phyloP scores from a whole-genome alignment of 106 monocot genomes.

The Narthecium ossifragum region DNA sequence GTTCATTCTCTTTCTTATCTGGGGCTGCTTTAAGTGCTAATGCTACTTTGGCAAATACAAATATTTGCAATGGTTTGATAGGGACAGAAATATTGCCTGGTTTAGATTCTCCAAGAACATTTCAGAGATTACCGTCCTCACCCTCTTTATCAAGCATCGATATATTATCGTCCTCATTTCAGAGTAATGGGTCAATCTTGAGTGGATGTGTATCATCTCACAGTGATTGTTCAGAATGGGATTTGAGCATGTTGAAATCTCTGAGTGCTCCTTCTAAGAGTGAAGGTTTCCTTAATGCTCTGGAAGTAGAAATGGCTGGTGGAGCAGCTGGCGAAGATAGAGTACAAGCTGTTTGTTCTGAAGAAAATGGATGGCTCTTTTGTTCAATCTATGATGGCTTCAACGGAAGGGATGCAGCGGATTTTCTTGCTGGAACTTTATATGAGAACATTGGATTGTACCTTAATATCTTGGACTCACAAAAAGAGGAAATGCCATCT shows the following conservation, averaged over 20 bases:
- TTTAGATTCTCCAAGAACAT: constrained; percentile 16
- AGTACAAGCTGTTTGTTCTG: constrained; percentile 24
- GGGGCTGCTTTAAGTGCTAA: constrained; percentile 14
- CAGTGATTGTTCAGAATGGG: background rate
- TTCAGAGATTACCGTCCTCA: constrained; percentile 12
- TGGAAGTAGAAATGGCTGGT: constrained; percentile 17
- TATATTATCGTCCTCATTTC: constrained; percentile 9
- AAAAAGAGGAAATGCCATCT: background rate
- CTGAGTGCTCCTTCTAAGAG: constrained; percentile 10
- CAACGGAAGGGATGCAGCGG: constrained; percentile 20
- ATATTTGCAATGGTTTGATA: constrained; percentile 6
- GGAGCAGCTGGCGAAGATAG: constrained; percentile 22
- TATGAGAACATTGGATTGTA: constrained; percentile 13
- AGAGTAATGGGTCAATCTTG: background rate
- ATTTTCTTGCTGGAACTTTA: constrained; percentile 19
- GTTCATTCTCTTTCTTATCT: constrained; percentile 10
- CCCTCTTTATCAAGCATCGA: constrained; percentile 10
- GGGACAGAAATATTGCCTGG: constrained; percentile 6
- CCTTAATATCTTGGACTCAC: constrained; percentile 1
- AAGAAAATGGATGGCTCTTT: constrained; percentile 23
- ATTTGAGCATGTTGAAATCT: background rate
- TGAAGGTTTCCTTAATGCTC: constrained; percentile 13
- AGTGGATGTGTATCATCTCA: background rate
- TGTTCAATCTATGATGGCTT: constrained; percentile 23
- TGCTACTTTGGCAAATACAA: constrained; percentile 14